A percentile compares a stretch with the other conserved stretches of the same genome.
phyloP scores from a whole-genome alignment of 306 rosid genomes.

The Medicago truncatula region MtrunA17r5.0-ANR NC_053046.1:33638501-33639000 shows the following conservation, averaged over 20 bases:
- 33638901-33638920: background rate
- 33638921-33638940: background rate
- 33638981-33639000: background rate
- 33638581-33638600: conserved; percentile 6
- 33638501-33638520: conserved; percentile 57
- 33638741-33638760: too few species aligned
- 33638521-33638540: conserved; percentile 18
- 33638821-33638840: conserved; percentile 28
- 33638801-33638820: background rate
- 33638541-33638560: conserved; percentile 14
- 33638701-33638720: too few species aligned
- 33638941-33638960: background rate
- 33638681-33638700: too few species aligned
- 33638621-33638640: too few species aligned
- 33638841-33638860: background rate
- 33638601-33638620: too few species aligned
- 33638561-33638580: conserved; percentile 26
- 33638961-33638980: background rate
- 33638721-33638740: too few species aligned
- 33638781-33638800: too few species aligned
- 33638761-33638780: too few species aligned
- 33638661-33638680: too few species aligned
- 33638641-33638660: too few species aligned
- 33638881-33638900: background rate
- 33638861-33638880: background rate